Conservation (phyloP, 805 yeast species). For the Cyberlindnera mycetangii region DNA sequence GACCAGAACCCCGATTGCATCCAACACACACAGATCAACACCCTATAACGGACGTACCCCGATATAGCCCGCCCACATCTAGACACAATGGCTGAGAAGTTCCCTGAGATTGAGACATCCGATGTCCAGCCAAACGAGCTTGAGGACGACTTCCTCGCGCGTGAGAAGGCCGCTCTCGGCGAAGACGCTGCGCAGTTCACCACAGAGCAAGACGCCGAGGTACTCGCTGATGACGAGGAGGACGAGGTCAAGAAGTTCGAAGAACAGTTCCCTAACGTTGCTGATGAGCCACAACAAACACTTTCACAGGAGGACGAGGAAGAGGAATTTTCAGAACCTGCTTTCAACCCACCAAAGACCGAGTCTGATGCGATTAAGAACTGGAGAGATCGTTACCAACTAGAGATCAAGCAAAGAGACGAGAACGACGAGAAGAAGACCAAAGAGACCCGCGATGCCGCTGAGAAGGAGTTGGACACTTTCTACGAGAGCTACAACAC, state of each 20-base stretch:
- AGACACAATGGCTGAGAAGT: constrained; percentile 63
- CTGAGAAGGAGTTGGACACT: constrained; percentile 81
- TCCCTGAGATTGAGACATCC: constrained; percentile 60
- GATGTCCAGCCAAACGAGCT: constrained; percentile 30
- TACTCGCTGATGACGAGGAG: constrained; percentile 36
- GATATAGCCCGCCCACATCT: not conserved
- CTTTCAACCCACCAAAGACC: constrained; percentile 26
- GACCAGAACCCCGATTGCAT: not conserved
- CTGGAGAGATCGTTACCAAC: constrained; percentile 80
- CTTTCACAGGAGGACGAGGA: constrained; percentile 29
- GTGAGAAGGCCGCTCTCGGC: constrained; percentile 68
- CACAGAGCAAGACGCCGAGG: constrained; percentile 57
- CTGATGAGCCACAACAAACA: constrained; percentile 25
- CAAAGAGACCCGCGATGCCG: constrained; percentile 66
- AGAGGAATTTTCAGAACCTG: constrained; percentile 39
- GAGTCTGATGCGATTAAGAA: constrained; percentile 62
- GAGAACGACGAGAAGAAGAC: constrained; percentile 62
- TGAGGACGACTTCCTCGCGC: constrained; percentile 55
- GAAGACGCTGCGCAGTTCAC: constrained; percentile 55
- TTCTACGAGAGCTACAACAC: constrained; percentile 88
- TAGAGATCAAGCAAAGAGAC: constrained; percentile 80
- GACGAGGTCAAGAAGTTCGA: constrained; percentile 59
- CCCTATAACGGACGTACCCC: not conserved
- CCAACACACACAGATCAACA: not conserved
- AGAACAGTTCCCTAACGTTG: constrained; percentile 62